A percentile compares a stretch with the other conserved stretches of the same genome.
phyloP scores from a whole-genome alignment of 2,329 filamentous ascomycete species.

The Xenosphaeropsis pyriputrescens region DNA sequence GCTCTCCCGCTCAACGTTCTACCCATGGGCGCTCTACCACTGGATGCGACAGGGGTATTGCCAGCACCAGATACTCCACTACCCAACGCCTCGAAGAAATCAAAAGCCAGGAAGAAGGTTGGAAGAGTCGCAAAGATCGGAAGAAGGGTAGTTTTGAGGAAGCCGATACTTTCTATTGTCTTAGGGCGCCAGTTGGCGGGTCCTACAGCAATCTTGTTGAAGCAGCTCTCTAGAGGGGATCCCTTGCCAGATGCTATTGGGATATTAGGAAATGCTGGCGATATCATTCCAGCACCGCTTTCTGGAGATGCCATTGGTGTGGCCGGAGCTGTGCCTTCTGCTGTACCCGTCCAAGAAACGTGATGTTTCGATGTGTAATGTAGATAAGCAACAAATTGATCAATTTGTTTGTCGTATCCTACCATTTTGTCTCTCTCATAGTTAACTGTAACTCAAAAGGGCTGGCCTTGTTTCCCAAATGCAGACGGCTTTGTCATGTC shows the following conservation, averaged over 20 bases:
- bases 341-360: background rate
- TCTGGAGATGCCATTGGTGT: background rate
- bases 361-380: background rate
- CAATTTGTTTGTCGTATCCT: no score
- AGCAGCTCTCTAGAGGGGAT: conserved; percentile 4
- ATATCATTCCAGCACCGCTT: background rate
- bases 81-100: background rate
- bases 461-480: no score
- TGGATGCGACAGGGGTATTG: background rate
- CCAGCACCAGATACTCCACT: conserved; percentile 2
- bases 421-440: no score
- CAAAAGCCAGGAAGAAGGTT: conserved; percentile 1
- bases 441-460: no score
- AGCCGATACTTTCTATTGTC: conserved; percentile 8
- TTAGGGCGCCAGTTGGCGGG: conserved; percentile 12
- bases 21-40: background rate
- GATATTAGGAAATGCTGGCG: background rate
- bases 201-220: conserved; percentile 8
- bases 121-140: background rate
- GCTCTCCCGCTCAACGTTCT: no score
- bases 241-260: conserved; percentile 3
- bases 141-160: conserved; percentile 5
- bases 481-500: no score
- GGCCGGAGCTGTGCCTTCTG: no score
- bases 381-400: background rate